phyloP scores from a whole-genome alignment of 306 rosid species.

The Lotus japonicus region DNA sequence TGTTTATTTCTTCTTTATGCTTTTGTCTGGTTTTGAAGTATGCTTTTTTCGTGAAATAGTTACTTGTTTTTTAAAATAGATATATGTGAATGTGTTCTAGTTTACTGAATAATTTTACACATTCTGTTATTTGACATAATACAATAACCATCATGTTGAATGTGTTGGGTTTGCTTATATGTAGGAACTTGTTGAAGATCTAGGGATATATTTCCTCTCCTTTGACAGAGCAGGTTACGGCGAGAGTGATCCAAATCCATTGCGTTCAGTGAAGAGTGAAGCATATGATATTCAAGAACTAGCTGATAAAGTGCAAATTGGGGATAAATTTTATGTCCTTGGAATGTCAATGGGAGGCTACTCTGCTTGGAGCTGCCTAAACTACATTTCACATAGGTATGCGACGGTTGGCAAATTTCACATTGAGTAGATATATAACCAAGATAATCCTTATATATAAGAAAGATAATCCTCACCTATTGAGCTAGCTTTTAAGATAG shows the following conservation, averaged over 20 bases:
- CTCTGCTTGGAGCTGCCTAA: constrained; percentile 64
- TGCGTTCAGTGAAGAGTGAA: constrained; percentile 73
- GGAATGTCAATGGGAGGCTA: constrained; percentile 75
- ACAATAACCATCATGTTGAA: too few species aligned
- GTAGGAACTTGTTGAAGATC: constrained; percentile 60
- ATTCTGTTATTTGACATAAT: too few species aligned
- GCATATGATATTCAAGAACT: constrained; percentile 84
- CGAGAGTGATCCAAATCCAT: constrained; percentile 79
- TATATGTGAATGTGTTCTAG: background rate
- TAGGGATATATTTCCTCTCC: constrained; percentile 45
- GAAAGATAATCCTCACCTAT: too few species aligned
- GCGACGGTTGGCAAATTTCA: background rate
- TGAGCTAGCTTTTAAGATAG: too few species aligned
- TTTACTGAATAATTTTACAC: background rate
- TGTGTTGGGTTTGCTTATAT: background rate
- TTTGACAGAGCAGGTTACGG: constrained; percentile 87
- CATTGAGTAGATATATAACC: too few species aligned
- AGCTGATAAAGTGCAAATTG: constrained; percentile 63
- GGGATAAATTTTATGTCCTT: constrained; percentile 51
- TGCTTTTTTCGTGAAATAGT: too few species aligned
- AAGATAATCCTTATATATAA: too few species aligned
- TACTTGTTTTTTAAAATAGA: too few species aligned
- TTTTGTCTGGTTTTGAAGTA: too few species aligned
- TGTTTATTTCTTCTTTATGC: background rate
- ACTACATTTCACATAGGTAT: constrained; percentile 76